Base-by-base conservation (phyloP, 1,284 basidiomycete genomes). In the Pyrrhoderma noxium region DNA sequence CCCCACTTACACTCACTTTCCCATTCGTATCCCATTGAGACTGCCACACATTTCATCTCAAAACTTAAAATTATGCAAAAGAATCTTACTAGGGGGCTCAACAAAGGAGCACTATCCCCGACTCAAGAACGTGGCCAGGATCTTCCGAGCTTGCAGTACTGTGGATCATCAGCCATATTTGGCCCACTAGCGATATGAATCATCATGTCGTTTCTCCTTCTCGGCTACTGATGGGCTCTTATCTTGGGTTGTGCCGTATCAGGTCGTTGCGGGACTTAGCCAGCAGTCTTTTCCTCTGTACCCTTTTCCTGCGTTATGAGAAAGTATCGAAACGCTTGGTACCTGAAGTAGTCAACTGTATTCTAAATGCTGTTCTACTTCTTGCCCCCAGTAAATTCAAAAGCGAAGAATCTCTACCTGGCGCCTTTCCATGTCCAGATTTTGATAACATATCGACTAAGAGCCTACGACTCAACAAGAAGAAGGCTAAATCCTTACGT, bases 121-220 rank as follows among this genome's bases (percentile, higher is more conserved):
- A 79, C 2, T 75, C 90, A 1, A 87, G 81, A 67, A 98, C 93
- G 0, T 96, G 92, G 84, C 96, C 96, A 1, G 83, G 85, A 3
- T 65, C 84, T 1, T 71, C 92, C 2, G 96, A 99, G 65, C 73
- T 99, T 34, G 74, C 79, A 0, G 70, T 99, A 7, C 72, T 99
- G 21, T 82, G 93, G 27, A 66, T 93, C 35, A 78, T 90, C 47
- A 92, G 91, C 2, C 68, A 78, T 3, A 71, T 91, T 18, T 99
- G 93, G 93, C 89, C 94, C 1, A 94, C 94, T 0, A 95, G 91
- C 64, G 96, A 99, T 69, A 80, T 93, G 67, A 87, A 85, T 52
- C 94, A 99, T 65, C 80, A 85, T 0, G 93, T 99, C 45, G 74
- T 90, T 19, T 88, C 91, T 0, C 92, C 94, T 0, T 78, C 93